Evolutionary conservation across 352 stramenopile genomes (phyloP).

Genomic region (Globisporangium canariense): DNA sequence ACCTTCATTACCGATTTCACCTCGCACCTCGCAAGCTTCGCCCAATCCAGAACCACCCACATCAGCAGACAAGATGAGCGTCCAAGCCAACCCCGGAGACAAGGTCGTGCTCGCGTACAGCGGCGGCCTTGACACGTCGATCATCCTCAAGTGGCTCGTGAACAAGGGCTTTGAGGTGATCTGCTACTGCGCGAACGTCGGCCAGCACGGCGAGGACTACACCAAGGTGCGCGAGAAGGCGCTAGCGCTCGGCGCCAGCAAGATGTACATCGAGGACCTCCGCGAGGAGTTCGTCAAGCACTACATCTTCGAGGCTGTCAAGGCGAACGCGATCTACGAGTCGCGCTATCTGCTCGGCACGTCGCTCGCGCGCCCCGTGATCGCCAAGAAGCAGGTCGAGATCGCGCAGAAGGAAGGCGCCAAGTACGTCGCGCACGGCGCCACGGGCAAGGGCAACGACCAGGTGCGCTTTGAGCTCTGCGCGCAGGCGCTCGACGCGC

Average conservation of each 20-base stretch:
- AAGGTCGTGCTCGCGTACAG: conserved; percentile 97
- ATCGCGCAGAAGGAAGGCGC: conserved; percentile 90
- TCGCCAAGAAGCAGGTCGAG: conserved; percentile 96
- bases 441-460: conserved; percentile 99
- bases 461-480: conserved; percentile 99
- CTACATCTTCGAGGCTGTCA: conserved; percentile 93
- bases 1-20: conserved; percentile 33
- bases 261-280: conserved; percentile 96
- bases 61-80: conserved; percentile 47
- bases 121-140: conserved; percentile 97
- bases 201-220: conserved; percentile 96
- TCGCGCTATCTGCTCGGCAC: conserved; percentile 96
- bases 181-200: conserved; percentile 98
- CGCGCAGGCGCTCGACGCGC: conserved; percentile 94
- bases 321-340: conserved; percentile 98
- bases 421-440: conserved; percentile 95
- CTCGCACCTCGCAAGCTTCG: conserved; percentile 18
- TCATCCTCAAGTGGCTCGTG: conserved; percentile 98
- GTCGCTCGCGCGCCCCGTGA: conserved; percentile 97
- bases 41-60: background rate
- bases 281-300: conserved; percentile 95
- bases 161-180: conserved; percentile 98
- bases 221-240: conserved; percentile 93
- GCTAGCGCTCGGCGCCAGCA: conserved; percentile 62
- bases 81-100: conserved; percentile 65